Evolutionary conservation across 2,329 filamentous ascomycete species (phyloP).

Genomic region (Talaromyces sp.): DNA sequence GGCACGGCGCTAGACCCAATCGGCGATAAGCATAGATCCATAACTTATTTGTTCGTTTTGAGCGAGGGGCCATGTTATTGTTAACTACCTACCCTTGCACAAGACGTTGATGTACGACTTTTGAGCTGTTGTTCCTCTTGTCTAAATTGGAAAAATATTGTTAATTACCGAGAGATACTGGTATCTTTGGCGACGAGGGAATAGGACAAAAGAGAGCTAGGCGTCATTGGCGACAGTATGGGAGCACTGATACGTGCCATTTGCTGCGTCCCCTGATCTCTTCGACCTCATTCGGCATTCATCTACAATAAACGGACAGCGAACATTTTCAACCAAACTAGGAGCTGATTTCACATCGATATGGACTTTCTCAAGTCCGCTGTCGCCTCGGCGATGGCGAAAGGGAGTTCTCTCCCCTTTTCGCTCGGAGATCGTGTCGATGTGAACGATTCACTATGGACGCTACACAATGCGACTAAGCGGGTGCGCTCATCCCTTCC

Average conservation of each 20-base stretch:
- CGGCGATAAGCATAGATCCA: neutral
- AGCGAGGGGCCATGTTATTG: neutral
- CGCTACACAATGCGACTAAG: conserved; percentile 89
- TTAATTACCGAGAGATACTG: neutral
- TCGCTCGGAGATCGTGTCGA: conserved; percentile 89
- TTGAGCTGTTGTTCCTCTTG: neutral
- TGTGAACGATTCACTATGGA: conserved; percentile 90
- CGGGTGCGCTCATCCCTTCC: conserved; percentile 52
- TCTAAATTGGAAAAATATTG: neutral
- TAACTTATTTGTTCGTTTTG: neutral
- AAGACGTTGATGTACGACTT: no score
- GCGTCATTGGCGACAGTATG: neutral
- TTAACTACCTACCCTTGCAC: no score
- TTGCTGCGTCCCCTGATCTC: conserved; percentile 2
- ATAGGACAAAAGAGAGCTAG: neutral
- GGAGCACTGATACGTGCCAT: neutral
- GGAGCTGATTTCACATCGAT: conserved; percentile 13
- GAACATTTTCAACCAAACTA: neutral
- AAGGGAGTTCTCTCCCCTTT: conserved; percentile 89
- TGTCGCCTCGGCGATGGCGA: conserved; percentile 91
- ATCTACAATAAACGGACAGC: neutral
- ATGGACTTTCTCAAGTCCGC: conserved; percentile 99
- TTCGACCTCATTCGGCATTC: neutral
- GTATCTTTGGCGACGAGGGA: neutral
- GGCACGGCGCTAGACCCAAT: neutral